Evolutionary conservation across 2,329 filamentous ascomycete species (phyloP), one percentile per base, ranked within the genome.

Genomic region (Aspergillus bombycis): DNA sequence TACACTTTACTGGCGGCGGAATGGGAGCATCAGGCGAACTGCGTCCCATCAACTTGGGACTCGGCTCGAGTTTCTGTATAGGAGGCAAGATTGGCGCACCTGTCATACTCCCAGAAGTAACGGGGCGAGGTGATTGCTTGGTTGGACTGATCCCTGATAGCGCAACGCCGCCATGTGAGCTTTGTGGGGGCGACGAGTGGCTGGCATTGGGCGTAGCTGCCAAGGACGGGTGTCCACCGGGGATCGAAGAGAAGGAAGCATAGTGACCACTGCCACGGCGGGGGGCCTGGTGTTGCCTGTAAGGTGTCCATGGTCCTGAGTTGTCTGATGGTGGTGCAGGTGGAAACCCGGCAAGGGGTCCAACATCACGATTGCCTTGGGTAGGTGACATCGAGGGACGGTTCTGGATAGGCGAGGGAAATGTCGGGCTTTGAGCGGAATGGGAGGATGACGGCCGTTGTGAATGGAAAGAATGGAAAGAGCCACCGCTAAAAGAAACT

Each of bases 361-460:
- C 80, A 53, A 82, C 72, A 70, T 85, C 77, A 74, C 81, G 72
- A 72, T 85, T 76, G 61, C 84, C 76, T 75, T 85, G 71, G 61
- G 84, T 80, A 26, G 81, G 81, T 23, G 82, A 83, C 76, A 83
- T 81, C 1, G 80, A 79, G 1, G 81, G 80, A 16, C 77, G 78
- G 61, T 81, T 81, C 54, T 82, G 76, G 23, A 81, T 76, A 21
- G 80, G 79, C 9, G 80, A 81, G 16, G 74, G 71, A 38, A 74
- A 69, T 28, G 54, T 68, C 38, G 71, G 74, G 55, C 72, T 75
- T 50, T 76, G 73, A 8, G 69, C 66, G 28, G 79, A 79, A 60
- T 81, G 78, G 48, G 79, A 79, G 5, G 80, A 80, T 21, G 77
- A 75, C n/a, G 79, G 79, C 43, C 78, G 79, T 36, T 71, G 75